A percentile compares a stretch with the other conserved stretches of the same genome.
Conservation (phyloP, 164 flowering plant genomes). For the Macadamia tetraphylla region DNA sequence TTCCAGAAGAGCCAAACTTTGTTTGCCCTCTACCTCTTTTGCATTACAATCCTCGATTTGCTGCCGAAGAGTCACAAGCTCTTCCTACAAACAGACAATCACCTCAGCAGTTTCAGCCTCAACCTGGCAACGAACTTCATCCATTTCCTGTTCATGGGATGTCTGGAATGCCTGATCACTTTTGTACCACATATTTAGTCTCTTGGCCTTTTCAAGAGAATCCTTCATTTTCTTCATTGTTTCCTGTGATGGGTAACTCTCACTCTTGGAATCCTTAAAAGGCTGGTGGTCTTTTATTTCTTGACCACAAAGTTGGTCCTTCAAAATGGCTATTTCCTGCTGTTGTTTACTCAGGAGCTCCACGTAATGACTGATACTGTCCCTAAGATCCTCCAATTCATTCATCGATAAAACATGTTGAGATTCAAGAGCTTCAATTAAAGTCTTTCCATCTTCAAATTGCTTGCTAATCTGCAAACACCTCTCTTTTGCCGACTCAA, state of each 20-base stretch:
- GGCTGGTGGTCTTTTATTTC: constrained; percentile 28
- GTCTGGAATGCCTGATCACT: constrained; percentile 52
- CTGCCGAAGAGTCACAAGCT: constrained; percentile 66
- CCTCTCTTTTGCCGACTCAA: constrained; percentile 43
- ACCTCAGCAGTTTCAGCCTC: constrained; percentile 98
- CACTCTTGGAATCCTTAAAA: constrained; percentile 21
- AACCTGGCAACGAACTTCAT: constrained; percentile 72
- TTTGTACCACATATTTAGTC: constrained; percentile 55
- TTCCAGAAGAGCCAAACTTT: constrained; percentile 33
- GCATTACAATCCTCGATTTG: constrained; percentile 45
- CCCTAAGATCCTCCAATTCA: constrained; percentile 62
- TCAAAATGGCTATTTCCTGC: constrained; percentile 45
- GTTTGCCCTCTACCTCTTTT: constrained; percentile 48
- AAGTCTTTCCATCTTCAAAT: constrained; percentile 34
- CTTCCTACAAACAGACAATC: constrained; percentile 90
- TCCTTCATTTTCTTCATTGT: constrained; percentile 69
- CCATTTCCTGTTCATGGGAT: constrained; percentile 73
- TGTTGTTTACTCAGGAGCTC: constrained; percentile 50
- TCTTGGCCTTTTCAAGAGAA: constrained; percentile 87
- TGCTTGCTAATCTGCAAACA: constrained; percentile 30
- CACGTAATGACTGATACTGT: constrained; percentile 25
- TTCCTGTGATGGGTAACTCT: constrained; percentile 40
- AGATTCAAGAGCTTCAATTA: constrained; percentile 89
- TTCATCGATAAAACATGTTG: constrained; percentile 66
- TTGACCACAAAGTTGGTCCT: constrained; percentile 30